Percentiles rank a stretch among this genome's conserved stretches.
These are phyloP conservation scores for Kalanchoe fedtschenkoi DNA, from an alignment of 164 flowering plant species.

Conservation along the genomic window DNA sequence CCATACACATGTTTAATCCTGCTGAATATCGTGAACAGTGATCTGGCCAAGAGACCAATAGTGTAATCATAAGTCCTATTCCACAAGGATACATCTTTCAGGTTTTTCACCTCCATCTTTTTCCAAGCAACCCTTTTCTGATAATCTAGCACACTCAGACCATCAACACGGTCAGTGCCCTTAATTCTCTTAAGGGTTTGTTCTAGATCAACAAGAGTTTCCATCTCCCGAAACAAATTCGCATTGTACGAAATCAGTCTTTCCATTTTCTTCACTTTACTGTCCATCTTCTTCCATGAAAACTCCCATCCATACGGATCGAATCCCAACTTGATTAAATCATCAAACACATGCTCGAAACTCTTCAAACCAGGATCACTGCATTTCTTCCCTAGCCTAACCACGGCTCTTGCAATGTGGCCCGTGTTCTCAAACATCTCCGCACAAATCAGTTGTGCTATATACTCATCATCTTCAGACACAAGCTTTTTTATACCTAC, in stretches of 20 bases:
- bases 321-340: constrained; percentile 27
- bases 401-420: constrained; percentile 45
- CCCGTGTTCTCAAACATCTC: constrained; percentile 56
- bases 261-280: constrained; percentile 78
- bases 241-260: constrained; percentile 36
- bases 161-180: constrained; percentile 26
- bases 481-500: constrained; percentile 70
- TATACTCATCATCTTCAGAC: constrained; percentile 57
- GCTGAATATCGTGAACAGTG: constrained; percentile 51
- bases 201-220: constrained; percentile 62
- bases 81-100: constrained; percentile 64
- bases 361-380: constrained; percentile 41
- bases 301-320: constrained; percentile 49
- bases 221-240: constrained; percentile 77
- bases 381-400: constrained; percentile 62
- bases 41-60: constrained; percentile 50
- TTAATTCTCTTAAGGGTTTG: constrained; percentile 63
- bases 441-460: constrained; percentile 35
- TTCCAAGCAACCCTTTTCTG: constrained; percentile 67
- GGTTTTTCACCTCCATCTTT: constrained; percentile 57
- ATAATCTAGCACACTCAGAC: constrained; percentile 35
- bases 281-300: constrained; percentile 69
- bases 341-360: constrained; percentile 50
- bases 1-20: constrained; percentile 74
- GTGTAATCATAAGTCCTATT: constrained; percentile 58